Percentiles rank a stretch among this genome's conserved stretches.
These are phyloP conservation scores for Xanthoconium purpureum DNA, from an alignment of 768 basidiomycete genomes.

Conservation along the genomic window DNA sequence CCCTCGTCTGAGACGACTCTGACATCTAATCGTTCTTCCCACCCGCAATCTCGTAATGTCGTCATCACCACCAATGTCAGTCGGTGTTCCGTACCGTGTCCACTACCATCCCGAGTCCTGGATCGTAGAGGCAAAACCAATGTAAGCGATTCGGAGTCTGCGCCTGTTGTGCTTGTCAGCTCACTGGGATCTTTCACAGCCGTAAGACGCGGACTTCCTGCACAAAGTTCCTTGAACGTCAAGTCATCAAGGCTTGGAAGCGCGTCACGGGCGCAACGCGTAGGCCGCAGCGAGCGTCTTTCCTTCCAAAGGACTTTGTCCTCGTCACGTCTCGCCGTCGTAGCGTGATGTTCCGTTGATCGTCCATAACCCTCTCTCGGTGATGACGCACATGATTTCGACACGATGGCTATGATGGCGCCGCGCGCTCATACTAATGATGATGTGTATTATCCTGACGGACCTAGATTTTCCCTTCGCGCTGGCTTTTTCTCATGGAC, in stretches of 20 bases:
- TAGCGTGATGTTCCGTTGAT: slow-evolving; percentile 43
- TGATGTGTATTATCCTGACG: neutral
- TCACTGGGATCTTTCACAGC: slow-evolving; percentile 10
- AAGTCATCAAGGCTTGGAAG: slow-evolving; percentile 61
- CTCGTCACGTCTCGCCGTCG: slow-evolving; percentile 55
- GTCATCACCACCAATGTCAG: slow-evolving; percentile 6
- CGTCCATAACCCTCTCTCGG: neutral
- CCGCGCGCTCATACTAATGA: slow-evolving; percentile 10
- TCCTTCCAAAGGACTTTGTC: slow-evolving; percentile 59
- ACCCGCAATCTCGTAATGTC: neutral
- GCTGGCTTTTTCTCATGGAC: slow-evolving; percentile 8
- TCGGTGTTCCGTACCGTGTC: slow-evolving; percentile 10
- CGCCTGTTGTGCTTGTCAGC: neutral
- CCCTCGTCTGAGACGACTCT: slow-evolving; percentile 25
- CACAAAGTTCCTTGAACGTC: slow-evolving; percentile 53
- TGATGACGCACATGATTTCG: slow-evolving; percentile 14
- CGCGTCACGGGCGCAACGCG: slow-evolving; percentile 51
- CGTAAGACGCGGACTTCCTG: slow-evolving; percentile 30
- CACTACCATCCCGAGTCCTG: slow-evolving; percentile 23
- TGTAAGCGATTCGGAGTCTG: slow-evolving; percentile 13
- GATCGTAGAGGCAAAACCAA: slow-evolving; percentile 24
- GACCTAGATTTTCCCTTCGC: neutral
- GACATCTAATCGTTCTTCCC: neutral
- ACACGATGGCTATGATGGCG: slow-evolving; percentile 12
- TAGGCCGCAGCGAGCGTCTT: slow-evolving; percentile 49